Percentiles rank a stretch among this genome's conserved stretches.
phyloP scores from a whole-genome alignment of 192 early-diverging fungal species.

The Spinellus fusiger region DNA sequence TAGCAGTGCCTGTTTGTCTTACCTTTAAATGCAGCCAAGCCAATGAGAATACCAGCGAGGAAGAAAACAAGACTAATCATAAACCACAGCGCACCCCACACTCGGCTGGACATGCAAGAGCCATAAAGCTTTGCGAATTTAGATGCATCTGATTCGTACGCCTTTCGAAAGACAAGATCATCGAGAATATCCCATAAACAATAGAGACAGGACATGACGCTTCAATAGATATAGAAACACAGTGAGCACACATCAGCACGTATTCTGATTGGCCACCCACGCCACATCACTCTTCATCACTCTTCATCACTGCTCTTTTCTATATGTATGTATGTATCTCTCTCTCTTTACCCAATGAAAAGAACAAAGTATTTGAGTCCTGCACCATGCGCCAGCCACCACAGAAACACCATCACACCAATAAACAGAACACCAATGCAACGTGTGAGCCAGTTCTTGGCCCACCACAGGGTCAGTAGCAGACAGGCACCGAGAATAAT shows the following conservation, averaged over 20 bases:
- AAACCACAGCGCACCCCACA: slow-evolving; percentile 93
- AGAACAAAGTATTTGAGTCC: slow-evolving; percentile 88
- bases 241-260: too few relatives aligned
- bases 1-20: neutral
- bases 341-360: slow-evolving; percentile 71
- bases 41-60: slow-evolving; percentile 68
- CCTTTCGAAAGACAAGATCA: slow-evolving; percentile 82
- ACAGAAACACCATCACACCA: slow-evolving; percentile 72
- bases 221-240: slow-evolving; percentile 19
- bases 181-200: slow-evolving; percentile 95
- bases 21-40: slow-evolving; percentile 76
- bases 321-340: neutral
- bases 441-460: slow-evolving; percentile 83
- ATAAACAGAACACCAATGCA: slow-evolving; percentile 77
- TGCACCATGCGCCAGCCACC: slow-evolving; percentile 70
- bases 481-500: slow-evolving; percentile 82
- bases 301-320: neutral
- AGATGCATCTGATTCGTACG: slow-evolving; percentile 92
- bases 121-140: slow-evolving; percentile 74
- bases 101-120: slow-evolving; percentile 62
- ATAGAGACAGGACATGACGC: slow-evolving; percentile 91
- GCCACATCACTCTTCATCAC: neutral
- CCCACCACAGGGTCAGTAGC: slow-evolving; percentile 81
- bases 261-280: neutral
- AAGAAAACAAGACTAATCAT: slow-evolving; percentile 80